Evolutionary conservation across 495 filamentous ascomycete genomes (phyloP).

Genomic region (Penicillium mononematosum): DNA sequence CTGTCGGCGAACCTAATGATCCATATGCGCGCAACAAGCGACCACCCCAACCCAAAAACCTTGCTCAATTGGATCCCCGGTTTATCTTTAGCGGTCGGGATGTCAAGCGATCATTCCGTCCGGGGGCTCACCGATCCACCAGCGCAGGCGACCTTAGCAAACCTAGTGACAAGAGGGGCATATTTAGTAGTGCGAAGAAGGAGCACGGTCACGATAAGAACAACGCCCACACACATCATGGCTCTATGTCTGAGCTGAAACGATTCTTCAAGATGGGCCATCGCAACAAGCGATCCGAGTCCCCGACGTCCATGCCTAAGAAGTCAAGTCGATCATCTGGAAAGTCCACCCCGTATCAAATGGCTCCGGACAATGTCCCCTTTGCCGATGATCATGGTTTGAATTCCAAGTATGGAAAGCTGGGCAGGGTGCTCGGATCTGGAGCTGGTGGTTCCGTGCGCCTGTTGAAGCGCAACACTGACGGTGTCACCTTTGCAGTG

Average conservation of each 20-base stretch:
- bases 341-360: conserved; percentile 57
- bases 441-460: conserved; percentile 95
- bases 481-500: conserved; percentile 90
- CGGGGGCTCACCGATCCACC: conserved; percentile 42
- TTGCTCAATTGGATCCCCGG: conserved; percentile 71
- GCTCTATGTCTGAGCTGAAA: conserved; percentile 92
- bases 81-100: conserved; percentile 76
- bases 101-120: conserved; percentile 45
- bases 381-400: conserved; percentile 95
- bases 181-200: conserved; percentile 49
- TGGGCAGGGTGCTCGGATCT: conserved; percentile 89
- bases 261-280: conserved; percentile 80
- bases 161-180: conserved; percentile 43
- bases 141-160: conserved; percentile 49
- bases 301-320: conserved; percentile 50
- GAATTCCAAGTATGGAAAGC: conserved; percentile 87
- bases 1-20: conserved; percentile 78
- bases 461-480: conserved; percentile 86
- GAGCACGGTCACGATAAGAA: conserved; percentile 36
- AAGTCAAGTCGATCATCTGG: conserved; percentile 48
- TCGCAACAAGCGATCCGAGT: conserved; percentile 65
- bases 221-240: conserved; percentile 51
- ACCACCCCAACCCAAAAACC: conserved; percentile 65
- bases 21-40: conserved; percentile 84
- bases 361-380: conserved; percentile 65